These are phyloP conservation scores for Aquanectria penicillioides DNA, from an alignment of 2,329 filamentous ascomycete genomes.

Conservation along the genomic window DNA sequence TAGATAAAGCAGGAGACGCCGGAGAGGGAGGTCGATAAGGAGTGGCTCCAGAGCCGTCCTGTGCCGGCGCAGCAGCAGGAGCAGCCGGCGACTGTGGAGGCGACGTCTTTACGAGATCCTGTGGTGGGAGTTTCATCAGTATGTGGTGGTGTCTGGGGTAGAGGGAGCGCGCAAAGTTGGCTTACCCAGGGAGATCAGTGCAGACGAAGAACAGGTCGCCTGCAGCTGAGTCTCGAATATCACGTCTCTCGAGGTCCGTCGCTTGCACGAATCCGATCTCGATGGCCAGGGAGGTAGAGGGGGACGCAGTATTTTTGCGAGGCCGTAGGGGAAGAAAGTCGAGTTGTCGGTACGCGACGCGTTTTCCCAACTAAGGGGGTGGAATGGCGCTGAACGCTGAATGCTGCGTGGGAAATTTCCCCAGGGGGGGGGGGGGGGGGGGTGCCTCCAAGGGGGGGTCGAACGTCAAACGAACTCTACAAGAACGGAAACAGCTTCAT, in stretches of 20 bases:
- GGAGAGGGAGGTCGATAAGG: conserved; percentile 51
- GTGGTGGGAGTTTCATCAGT: conserved; percentile 37
- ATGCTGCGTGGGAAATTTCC: conserved; percentile 37
- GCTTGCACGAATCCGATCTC: conserved; percentile 38
- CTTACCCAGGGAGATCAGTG: conserved; percentile 68
- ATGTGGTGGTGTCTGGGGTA: conserved; percentile 36
- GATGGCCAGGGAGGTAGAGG: conserved; percentile 28
- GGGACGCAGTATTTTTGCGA: conserved; percentile 26
- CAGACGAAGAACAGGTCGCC: conserved; percentile 69
- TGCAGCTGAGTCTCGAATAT: conserved; percentile 65
- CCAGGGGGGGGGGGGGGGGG: conserved; percentile 34
- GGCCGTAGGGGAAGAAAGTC: conserved; percentile 31
- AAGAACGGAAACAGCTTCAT: conserved; percentile 42
- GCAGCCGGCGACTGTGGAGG: conserved; percentile 58
- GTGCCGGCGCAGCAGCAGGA: conserved; percentile 69
- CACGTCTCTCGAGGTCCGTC: conserved; percentile 42
- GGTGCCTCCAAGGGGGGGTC: conserved; percentile 33
- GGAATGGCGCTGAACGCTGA: conserved; percentile 28
- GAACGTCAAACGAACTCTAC: conserved; percentile 26
- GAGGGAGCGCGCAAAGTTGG: conserved; percentile 15
- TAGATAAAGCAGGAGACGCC: conserved; percentile 69
- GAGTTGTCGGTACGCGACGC: conserved; percentile 44
- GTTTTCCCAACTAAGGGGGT: conserved; percentile 44
- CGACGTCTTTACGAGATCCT: conserved; percentile 65
- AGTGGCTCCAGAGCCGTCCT: conserved; percentile 61